phyloP scores from a whole-genome alignment of 306 rosid species.

The Hippophae tibetana region DNA sequence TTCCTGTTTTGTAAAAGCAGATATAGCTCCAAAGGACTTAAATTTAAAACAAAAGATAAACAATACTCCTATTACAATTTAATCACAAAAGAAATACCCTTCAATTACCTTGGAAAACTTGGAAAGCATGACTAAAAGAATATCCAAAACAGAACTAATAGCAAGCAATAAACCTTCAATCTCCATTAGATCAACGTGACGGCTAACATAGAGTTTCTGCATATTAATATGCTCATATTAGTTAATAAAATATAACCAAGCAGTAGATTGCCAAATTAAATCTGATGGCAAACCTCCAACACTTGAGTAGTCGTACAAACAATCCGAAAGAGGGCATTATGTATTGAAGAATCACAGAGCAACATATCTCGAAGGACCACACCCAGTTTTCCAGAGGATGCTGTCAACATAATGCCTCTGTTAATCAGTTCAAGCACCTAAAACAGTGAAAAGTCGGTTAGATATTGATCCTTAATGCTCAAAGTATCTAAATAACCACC shows the following conservation, averaged over 20 bases:
- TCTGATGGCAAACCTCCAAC: conserved; percentile 57
- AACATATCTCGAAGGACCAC: conserved; percentile 46
- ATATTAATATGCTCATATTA: conserved; percentile 17
- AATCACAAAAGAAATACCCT: too few species aligned
- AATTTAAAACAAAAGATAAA: conserved; percentile 11
- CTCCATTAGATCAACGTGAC: conserved; percentile 65
- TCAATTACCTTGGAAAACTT: conserved; percentile 59
- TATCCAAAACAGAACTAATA: conserved; percentile 58
- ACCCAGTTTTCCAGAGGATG: conserved; percentile 45
- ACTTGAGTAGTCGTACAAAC: conserved; percentile 62
- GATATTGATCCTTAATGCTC: neutral
- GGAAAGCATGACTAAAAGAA: conserved; percentile 53
- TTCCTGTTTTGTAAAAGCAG: neutral
- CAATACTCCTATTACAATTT: conserved; percentile 6
- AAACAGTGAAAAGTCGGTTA: conserved; percentile 16
- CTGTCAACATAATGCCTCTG: conserved; percentile 45
- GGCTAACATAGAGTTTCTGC: conserved; percentile 66
- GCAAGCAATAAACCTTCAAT: conserved; percentile 77
- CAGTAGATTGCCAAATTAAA: conserved; percentile 16
- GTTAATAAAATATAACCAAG: conserved; percentile 14
- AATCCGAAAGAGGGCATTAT: conserved; percentile 56
- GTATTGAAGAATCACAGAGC: conserved; percentile 80
- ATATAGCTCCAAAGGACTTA: conserved; percentile 1
- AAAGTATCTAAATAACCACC: neutral
- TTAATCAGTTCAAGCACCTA: conserved; percentile 89